Evolutionary conservation across 2,329 filamentous ascomycete genomes (phyloP).

Genomic region (Leptographium procerum): DNA sequence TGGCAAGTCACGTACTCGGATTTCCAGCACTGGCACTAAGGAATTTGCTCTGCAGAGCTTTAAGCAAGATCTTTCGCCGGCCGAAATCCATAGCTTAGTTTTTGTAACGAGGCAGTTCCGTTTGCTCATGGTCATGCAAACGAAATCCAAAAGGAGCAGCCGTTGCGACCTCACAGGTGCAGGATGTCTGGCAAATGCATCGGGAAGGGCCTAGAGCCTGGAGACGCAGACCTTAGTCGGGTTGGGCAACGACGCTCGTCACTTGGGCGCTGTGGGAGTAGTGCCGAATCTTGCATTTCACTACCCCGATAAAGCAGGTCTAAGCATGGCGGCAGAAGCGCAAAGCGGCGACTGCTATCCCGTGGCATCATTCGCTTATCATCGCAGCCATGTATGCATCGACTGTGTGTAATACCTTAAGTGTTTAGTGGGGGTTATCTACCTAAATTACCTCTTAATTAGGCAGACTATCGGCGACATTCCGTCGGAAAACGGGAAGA

Average conservation of each 20-base stretch:
- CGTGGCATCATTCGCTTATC: not conserved
- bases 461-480: not conserved
- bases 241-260: not conserved
- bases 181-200: too few species aligned
- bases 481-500: not conserved
- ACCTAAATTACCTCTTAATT: not conserved
- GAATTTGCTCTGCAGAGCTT: not conserved
- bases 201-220: too few species aligned
- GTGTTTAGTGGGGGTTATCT: not conserved
- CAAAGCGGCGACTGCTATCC: not conserved
- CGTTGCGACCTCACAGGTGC: too few species aligned
- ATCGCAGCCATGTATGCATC: not conserved
- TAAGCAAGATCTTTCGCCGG: too few species aligned
- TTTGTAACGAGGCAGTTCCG: too few species aligned
- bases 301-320: not conserved
- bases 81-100: too few species aligned
- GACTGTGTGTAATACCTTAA: not conserved
- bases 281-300: not conserved
- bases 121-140: too few species aligned
- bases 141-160: too few species aligned
- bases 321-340: not conserved
- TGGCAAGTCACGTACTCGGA: conserved; percentile 1
- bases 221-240: too few species aligned
- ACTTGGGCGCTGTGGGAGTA: not conserved
- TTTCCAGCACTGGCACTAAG: not conserved